These are phyloP conservation scores for Syzygium oleosum DNA, from an alignment of 345 rosid species.

Conservation along the genomic window DNA sequence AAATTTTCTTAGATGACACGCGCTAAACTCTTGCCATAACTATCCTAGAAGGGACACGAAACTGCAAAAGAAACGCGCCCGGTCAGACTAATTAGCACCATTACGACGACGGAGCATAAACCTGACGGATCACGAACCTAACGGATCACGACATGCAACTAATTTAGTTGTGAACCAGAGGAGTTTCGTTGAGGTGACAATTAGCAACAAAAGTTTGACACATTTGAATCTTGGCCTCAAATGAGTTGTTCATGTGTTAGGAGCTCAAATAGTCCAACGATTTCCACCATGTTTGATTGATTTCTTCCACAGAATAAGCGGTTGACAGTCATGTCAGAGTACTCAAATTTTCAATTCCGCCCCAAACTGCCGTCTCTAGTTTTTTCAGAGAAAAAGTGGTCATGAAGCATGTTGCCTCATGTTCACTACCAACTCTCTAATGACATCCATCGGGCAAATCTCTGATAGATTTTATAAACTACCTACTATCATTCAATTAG, in stretches of 20 bases:
- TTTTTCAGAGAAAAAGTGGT: not conserved
- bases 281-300: not conserved
- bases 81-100: not conserved
- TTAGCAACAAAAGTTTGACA: not conserved
- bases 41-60: not conserved
- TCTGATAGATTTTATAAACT: not conserved
- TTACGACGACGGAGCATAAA: not conserved
- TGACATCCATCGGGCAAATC: not conserved
- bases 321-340: accelerated
- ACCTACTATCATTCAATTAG: not conserved
- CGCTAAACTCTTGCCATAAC: not conserved
- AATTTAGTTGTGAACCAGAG: not conserved
- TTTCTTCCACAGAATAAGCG: not conserved
- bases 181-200: not conserved
- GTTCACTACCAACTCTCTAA: not conserved
- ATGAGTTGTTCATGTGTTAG: not conserved
- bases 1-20: not conserved
- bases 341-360: not conserved
- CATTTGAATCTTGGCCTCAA: not conserved
- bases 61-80: not conserved
- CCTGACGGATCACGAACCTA: no score
- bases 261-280: not conserved
- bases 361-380: not conserved
- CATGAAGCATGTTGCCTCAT: not conserved
- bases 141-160: not conserved